These are phyloP conservation scores for Puccinia coronata DNA, from an alignment of 1,284 basidiomycete genomes.

Conservation along the genomic window DNA sequence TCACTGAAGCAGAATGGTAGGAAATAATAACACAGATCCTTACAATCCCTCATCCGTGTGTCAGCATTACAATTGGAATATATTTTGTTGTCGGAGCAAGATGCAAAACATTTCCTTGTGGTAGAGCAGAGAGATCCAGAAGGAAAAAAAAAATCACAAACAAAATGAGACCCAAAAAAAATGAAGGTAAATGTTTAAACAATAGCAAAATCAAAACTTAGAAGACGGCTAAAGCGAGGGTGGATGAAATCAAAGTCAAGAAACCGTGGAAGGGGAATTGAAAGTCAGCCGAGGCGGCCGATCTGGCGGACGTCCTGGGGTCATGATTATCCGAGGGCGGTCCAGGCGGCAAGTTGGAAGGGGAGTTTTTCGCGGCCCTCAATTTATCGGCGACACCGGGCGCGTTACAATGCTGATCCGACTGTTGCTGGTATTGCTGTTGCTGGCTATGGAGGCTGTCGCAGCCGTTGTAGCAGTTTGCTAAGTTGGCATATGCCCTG, in stretches of 20 bases:
- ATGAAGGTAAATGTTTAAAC: too few species aligned
- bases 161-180: too few species aligned
- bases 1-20: too few species aligned
- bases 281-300: not conserved
- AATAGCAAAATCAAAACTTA: not conserved
- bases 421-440: not conserved
- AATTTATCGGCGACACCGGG: conserved; percentile 20
- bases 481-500: conserved; percentile 28
- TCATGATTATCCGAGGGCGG: not conserved
- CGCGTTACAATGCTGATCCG: conserved; percentile 3
- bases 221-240: not conserved
- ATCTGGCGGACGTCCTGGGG: not conserved
- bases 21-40: too few species aligned
- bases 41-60: too few species aligned
- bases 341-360: not conserved
- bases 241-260: not conserved
- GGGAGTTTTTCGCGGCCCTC: not conserved
- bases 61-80: too few species aligned
- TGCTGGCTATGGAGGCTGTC: not conserved
- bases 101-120: too few species aligned
- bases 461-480: conserved; percentile 24
- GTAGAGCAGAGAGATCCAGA: too few species aligned
- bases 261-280: not conserved
- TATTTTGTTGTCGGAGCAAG: too few species aligned
- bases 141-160: too few species aligned